phyloP scores from a whole-genome alignment of 2,329 filamentous ascomycete genomes.

The Diaporthe caulivora region DNA sequence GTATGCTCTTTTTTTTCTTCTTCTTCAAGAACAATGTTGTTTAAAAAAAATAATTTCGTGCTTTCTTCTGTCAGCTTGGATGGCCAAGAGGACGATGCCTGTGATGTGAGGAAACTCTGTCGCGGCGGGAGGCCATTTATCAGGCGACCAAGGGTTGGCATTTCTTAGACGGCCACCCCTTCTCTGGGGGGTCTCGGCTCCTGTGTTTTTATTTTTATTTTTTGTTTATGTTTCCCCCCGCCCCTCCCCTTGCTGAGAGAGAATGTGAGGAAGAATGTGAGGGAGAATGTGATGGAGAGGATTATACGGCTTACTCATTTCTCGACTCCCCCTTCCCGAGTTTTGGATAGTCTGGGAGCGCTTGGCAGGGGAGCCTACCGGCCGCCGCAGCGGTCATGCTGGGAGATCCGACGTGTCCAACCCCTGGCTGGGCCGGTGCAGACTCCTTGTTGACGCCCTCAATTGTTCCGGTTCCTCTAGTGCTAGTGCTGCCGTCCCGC shows the following conservation, averaged over 20 bases:
- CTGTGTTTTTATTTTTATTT: no score
- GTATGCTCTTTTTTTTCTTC: neutral
- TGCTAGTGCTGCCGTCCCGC: conserved; percentile 18
- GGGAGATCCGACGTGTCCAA: conserved; percentile 7
- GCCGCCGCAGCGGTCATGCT: conserved; percentile 17
- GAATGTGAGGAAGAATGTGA: no score
- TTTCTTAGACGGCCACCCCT: conserved; percentile 3
- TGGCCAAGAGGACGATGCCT: conserved; percentile 1
- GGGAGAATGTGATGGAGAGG: neutral
- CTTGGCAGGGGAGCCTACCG: conserved; percentile 16
- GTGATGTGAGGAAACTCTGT: neutral
- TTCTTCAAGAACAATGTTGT: no score
- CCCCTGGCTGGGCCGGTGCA: neutral
- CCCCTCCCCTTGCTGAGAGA: no score
- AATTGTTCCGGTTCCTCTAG: no score
- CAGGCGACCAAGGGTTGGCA: conserved; percentile 12
- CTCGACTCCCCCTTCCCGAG: neutral
- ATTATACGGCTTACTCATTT: neutral
- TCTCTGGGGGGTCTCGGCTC: neutral
- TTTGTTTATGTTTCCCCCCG: no score
- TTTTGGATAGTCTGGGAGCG: neutral
- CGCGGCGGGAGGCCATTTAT: neutral
- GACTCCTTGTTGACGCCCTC: no score
- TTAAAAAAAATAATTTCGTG: no score
- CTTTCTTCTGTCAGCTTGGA: neutral